Conservation (phyloP, 2,329 filamentous ascomycete species). For the Sporothrix schenckii region DNA sequence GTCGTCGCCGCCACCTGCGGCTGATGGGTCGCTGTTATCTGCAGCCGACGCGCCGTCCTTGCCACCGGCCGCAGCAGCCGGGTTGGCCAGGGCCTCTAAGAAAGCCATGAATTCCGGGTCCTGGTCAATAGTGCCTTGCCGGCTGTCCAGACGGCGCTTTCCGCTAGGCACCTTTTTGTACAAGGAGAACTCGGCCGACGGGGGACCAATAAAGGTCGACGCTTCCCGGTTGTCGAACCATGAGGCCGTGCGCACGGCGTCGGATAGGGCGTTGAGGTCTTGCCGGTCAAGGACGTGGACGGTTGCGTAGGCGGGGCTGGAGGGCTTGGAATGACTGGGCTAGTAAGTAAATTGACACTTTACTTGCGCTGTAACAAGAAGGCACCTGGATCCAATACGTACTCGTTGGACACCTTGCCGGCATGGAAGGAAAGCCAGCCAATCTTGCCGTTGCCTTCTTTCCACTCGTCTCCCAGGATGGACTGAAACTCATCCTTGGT, state of each 20-base stretch:
- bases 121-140: slow-evolving; percentile 94
- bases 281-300: slow-evolving; percentile 76
- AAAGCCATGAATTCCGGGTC: slow-evolving; percentile 96
- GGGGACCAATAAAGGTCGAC: slow-evolving; percentile 74
- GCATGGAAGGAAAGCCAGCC: slow-evolving; percentile 74
- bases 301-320: slow-evolving; percentile 78
- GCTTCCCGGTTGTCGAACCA: slow-evolving; percentile 86
- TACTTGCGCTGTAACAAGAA: background rate
- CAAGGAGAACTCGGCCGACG: slow-evolving; percentile 77
- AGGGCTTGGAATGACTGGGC: slow-evolving; percentile 79
- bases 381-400: slow-evolving; percentile 42
- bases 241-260: slow-evolving; percentile 66
- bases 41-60: slow-evolving; percentile 18
- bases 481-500: slow-evolving; percentile 75
- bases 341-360: background rate
- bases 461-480: slow-evolving; percentile 79
- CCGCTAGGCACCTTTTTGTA: slow-evolving; percentile 80
- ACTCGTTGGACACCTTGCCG: slow-evolving; percentile 83
- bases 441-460: slow-evolving; percentile 74
- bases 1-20: slow-evolving; percentile 43
- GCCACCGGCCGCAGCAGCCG: slow-evolving; percentile 40
- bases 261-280: slow-evolving; percentile 67
- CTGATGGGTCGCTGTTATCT: slow-evolving; percentile 1
- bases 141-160: slow-evolving; percentile 75
- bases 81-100: slow-evolving; percentile 81